Conservation (phyloP, 257 asterid genomes). For the Przewalskia tangutica region DNA sequence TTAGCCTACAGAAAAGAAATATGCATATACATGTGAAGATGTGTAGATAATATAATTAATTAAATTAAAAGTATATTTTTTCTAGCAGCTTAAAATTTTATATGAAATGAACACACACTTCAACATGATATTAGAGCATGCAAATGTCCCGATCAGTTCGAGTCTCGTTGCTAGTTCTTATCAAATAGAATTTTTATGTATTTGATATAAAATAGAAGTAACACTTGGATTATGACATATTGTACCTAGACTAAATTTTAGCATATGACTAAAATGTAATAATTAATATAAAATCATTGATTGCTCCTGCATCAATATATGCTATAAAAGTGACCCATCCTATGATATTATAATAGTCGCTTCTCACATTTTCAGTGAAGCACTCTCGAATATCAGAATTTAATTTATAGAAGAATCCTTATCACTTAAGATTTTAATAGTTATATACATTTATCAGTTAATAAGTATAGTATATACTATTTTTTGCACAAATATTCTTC, state of each 20-base stretch:
- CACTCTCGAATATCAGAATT: background rate
- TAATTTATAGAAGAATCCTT: background rate
- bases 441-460: background rate
- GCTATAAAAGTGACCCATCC: background rate
- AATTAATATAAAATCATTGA: background rate
- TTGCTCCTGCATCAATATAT: background rate
- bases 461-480: too few relatives aligned
- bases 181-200: background rate
- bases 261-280: too few relatives aligned
- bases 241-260: too few relatives aligned
- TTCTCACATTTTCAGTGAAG: background rate
- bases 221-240: too few relatives aligned
- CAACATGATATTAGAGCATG: too few relatives aligned
- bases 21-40: background rate
- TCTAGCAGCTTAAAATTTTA: background rate
- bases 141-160: background rate
- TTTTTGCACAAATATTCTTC: background rate
- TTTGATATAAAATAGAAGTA: too few relatives aligned
- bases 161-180: background rate
- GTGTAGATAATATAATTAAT: background rate
- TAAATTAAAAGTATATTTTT: background rate
- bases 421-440: too few relatives aligned
- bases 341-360: background rate
- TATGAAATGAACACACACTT: background rate
- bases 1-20: too few relatives aligned